Base-by-base conservation (phyloP, 2,329 filamentous ascomycete species). In the Alternaria burnsii region DNA sequence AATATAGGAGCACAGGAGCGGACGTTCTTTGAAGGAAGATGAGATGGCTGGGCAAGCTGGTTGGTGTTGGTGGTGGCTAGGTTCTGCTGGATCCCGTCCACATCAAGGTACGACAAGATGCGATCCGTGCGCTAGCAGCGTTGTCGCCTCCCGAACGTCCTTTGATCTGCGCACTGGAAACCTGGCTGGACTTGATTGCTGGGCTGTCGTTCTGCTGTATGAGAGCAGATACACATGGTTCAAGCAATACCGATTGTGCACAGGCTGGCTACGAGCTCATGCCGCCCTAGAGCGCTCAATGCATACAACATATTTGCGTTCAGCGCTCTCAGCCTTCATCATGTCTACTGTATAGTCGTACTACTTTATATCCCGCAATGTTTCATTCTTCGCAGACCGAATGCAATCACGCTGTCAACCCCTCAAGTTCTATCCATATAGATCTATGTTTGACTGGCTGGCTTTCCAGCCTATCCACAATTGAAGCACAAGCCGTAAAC, bases 11-110 rank as follows among this genome's bases (percentile, higher is more conserved):
- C 11, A 16, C 3, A 41, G 12, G 26, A 14, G 32, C 22, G 12
- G 32, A 34, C 9, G 24, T 52, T 14, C 16, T 18, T 9, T 22
- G 6, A n/a, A 20, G 6, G 22, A 20, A n/a, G 22, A 10, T 30
- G 50, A 34, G 50, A 52, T 50, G 38, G 38, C 32, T 50, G 46
- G 46, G 46, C 32, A 12, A 36, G 30, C 24, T 50, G 46, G 20
- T 36, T 32, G 30, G 20, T 48, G 30, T 3, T 34, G 28, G 30
- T 48, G 44, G n/a, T 16, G 20, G 30, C 42, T 34, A 14, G 44
- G 46, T 22, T 38, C 34, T 24, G 5, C 46, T 36, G 22, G 32
- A 20, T 18, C 16, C 22, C 32, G 32, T 22, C 12, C 30, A 24
- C 20, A 36, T 16, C 11, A 38, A 34, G 16, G 46, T 50, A 38